Evolutionary conservation across 1,284 basidiomycete species (phyloP), one percentile per base, ranked within the genome.

Genomic region (Rhodofomes roseus): DNA sequence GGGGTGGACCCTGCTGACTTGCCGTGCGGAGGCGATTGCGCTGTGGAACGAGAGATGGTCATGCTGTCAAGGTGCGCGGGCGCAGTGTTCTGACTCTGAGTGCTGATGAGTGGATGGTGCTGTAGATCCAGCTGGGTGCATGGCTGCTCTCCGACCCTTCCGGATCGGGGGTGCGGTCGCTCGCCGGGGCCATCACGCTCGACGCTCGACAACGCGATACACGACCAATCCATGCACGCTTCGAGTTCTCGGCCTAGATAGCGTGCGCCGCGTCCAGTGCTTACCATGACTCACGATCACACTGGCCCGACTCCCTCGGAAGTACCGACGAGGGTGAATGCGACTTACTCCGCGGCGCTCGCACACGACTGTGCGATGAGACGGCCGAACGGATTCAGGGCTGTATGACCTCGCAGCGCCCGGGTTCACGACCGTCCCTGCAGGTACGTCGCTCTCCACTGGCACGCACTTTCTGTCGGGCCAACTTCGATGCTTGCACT

Each of bases 1-100:
- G 70, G 88, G 16, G 76, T 88, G 4, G 86, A 87, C 68, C 83
- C 84, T 3, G 85, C 84, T 1, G 80, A 87, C 66, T 67, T 87
- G 14, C 84, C 85, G 0, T 41, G 82, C 81, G 5, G 75, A 81
- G 6, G 83, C 85, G 55, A 78, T 86, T 50, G 72, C 73, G 5
- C 66, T 65, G 8, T 81, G 78, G 0, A 77, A 80, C 12, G 83
- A 83, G 85, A 87, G 66, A 79, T 78, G 0, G 63, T 83, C 12
- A 84, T 87, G 3, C 65, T 83, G 11, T 87, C 71, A 87, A 87
- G 77, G 85, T 74, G 34, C 16, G 59, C 57, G 22, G 1, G 6
- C 27, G 29, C 29, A 11, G 51, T 14, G 55, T 1, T n/a, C 29
- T 22, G n/a, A 37, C 39, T 44, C 12, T 20, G 22, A 50, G 40